Evolutionary conservation across 495 filamentous ascomycete genomes (phyloP).

Genomic region (Penicillium roqueforti): DNA sequence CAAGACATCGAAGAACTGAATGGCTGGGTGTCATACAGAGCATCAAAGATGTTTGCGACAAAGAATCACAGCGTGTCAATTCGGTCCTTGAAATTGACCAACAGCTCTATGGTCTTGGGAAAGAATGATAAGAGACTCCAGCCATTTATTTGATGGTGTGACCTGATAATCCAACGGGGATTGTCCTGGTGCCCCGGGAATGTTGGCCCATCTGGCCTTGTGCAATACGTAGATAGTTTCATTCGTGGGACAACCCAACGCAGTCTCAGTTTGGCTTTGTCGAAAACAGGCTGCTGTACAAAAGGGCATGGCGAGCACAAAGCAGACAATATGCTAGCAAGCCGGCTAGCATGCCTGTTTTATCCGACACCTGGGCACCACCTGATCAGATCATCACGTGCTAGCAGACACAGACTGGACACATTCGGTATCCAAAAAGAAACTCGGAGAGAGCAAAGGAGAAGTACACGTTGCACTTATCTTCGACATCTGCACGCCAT

Average conservation of each 20-base stretch:
- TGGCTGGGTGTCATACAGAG: background rate
- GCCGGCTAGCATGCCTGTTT: background rate
- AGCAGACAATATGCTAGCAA: background rate
- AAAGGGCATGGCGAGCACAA: background rate
- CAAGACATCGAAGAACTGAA: background rate
- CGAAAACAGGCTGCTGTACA: slow-evolving; percentile 1
- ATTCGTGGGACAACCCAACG: slow-evolving; percentile 7
- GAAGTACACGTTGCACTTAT: slow-evolving; percentile 4
- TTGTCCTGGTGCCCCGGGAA: background rate
- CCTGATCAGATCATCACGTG: background rate
- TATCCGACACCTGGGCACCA: background rate
- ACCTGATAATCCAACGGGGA: slow-evolving; percentile 1
- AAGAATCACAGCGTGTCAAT: background rate
- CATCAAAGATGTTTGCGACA: background rate
- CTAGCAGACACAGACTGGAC: background rate
- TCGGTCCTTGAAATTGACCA: background rate
- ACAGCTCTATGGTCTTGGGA: background rate
- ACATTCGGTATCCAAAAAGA: background rate
- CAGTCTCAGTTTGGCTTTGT: slow-evolving; percentile 10
- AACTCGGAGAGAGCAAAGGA: background rate
- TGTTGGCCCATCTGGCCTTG: slow-evolving; percentile 15
- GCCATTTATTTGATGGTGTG: slow-evolving; percentile 3
- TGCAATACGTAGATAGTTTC: slow-evolving; percentile 31
- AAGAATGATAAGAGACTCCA: background rate
- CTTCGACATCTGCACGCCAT: slow-evolving; percentile 4